Conservation (phyloP, 257 asterid species). For the Nemophila menziesii region DNA sequence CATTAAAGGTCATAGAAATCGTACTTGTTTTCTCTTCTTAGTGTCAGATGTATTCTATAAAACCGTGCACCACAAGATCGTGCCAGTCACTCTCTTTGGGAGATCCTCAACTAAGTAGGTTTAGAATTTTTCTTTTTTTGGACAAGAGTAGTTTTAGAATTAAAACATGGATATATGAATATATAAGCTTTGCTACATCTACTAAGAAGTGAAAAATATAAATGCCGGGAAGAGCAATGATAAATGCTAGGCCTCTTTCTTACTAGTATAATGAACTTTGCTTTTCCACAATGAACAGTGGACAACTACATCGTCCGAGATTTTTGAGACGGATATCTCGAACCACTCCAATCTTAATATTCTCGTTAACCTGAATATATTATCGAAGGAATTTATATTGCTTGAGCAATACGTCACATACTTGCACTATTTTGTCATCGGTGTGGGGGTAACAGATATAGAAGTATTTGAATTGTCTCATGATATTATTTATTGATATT, state of each 20-base stretch:
- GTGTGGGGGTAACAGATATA: no score
- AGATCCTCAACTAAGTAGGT: constrained; percentile 72
- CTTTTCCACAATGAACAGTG: constrained; percentile 83
- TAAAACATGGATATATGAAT: constrained; percentile 1
- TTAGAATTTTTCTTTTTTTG: no score
- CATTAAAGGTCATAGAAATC: constrained; percentile 94
- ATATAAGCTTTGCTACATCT: constrained; percentile 3
- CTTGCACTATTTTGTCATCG: no score
- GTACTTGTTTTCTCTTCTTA: constrained; percentile 95
- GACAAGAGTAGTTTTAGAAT: constrained; percentile 7
- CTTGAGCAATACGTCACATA: no score
- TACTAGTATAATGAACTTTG: constrained; percentile 73
- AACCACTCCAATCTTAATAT: constrained; percentile 92
- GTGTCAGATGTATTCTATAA: constrained; percentile 73
- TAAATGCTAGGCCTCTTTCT: constrained; percentile 55
- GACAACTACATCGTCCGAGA: constrained; percentile 98
- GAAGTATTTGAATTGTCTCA: no score
- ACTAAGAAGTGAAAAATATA: neutral
- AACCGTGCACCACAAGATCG: constrained; percentile 74
- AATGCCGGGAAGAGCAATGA: neutral
- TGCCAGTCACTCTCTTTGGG: constrained; percentile 95
- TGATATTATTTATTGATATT: no score
- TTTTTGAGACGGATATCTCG: constrained; percentile 86
- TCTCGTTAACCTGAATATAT: constrained; percentile 67
- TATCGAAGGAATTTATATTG: no score